Evolutionary conservation across 345 rosid genomes (phyloP).

Genomic region (Adansonia digitata): DNA sequence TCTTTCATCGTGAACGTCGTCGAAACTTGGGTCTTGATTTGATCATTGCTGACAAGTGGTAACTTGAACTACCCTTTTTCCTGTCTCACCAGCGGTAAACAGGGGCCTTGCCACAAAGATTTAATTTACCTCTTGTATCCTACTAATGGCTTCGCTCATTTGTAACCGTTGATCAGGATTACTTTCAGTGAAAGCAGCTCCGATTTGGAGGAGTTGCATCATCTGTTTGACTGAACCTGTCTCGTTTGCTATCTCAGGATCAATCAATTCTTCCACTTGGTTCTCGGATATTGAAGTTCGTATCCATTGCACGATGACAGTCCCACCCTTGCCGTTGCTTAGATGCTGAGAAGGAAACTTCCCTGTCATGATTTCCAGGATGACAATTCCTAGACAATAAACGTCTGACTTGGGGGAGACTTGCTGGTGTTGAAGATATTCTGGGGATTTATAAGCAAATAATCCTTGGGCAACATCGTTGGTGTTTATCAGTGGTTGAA

Average conservation of each 20-base stretch:
- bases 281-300: constrained; percentile 34
- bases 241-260: constrained; percentile 51
- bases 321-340: constrained; percentile 57
- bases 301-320: constrained; percentile 57
- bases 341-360: constrained; percentile 67
- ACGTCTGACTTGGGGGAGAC: constrained; percentile 71
- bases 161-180: constrained; percentile 44
- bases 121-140: constrained; percentile 45
- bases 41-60: too few species aligned
- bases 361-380: constrained; percentile 77
- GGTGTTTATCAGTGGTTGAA: constrained; percentile 43
- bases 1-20: too few species aligned
- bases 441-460: constrained; percentile 63
- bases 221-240: constrained; percentile 35
- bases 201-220: constrained; percentile 45
- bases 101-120: neutral
- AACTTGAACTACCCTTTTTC: neutral
- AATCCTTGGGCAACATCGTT: constrained; percentile 35
- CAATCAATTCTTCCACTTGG: constrained; percentile 49
- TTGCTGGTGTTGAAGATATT: constrained; percentile 34
- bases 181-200: constrained; percentile 52
- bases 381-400: constrained; percentile 64
- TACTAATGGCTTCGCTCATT: constrained; percentile 47
- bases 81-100: neutral
- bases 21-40: too few species aligned